Conservation (phyloP, 805 yeast genomes). For the Kodamaea leandrae region DNA sequence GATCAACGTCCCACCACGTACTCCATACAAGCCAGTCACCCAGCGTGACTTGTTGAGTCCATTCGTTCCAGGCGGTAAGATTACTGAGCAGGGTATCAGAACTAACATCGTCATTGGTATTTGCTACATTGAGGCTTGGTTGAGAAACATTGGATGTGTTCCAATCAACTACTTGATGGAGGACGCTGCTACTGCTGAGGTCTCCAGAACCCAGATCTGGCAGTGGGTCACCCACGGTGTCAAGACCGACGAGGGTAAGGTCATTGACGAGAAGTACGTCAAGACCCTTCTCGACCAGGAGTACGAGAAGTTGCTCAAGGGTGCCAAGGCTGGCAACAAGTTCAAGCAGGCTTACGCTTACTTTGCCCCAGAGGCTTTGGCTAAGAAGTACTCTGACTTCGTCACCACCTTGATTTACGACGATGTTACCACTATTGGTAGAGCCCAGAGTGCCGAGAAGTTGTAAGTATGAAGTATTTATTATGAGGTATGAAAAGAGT, state of each 20-base stretch:
- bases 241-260: slow-evolving; percentile 54
- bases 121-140: slow-evolving; percentile 83
- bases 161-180: slow-evolving; percentile 85
- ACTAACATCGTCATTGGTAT: slow-evolving; percentile 74
- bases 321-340: slow-evolving; percentile 60
- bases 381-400: slow-evolving; percentile 71
- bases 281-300: slow-evolving; percentile 57
- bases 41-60: slow-evolving; percentile 64
- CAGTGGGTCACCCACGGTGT: slow-evolving; percentile 81
- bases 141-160: slow-evolving; percentile 79
- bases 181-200: slow-evolving; percentile 90
- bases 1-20: slow-evolving; percentile 50
- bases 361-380: slow-evolving; percentile 70
- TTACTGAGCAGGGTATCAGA: slow-evolving; percentile 69
- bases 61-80: slow-evolving; percentile 55
- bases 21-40: slow-evolving; percentile 52
- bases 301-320: slow-evolving; percentile 47
- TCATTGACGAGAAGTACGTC: slow-evolving; percentile 60
- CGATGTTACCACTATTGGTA: slow-evolving; percentile 57
- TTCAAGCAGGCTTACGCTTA: slow-evolving; percentile 66
- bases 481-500: neutral
- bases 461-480: slow-evolving; percentile 25
- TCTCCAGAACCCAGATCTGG: slow-evolving; percentile 75
- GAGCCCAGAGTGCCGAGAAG: slow-evolving; percentile 41
- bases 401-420: slow-evolving; percentile 75